Evolutionary conservation across 208 protist genomes (phyloP), one percentile per base, ranked within the genome.

Genomic region (Crithidia sp.): DNA sequence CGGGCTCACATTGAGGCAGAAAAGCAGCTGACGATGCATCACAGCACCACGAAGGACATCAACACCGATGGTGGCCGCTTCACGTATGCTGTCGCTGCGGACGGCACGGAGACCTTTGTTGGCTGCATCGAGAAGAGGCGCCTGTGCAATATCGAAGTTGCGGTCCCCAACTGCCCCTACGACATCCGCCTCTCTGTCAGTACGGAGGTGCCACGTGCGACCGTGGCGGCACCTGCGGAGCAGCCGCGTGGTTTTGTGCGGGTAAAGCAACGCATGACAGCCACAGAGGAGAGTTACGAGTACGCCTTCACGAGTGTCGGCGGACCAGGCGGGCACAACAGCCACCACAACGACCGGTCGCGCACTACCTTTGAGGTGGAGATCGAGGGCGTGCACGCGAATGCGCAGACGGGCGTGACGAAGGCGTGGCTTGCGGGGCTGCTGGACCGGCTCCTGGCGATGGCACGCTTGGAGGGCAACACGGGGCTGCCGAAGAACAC

Each of bases 221-320:
- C 67, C 28, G 17, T 63, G 67, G 7, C 12, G 43, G 45, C 82
- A 28, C 74, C 73, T 19, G 54, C 55, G 56, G 74, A 39, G 8
- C 73, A 77, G 49, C 61, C 54, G 53, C 2, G 56, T 45, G 71
- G 74, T 7, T 89, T 80, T 67, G 79, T 76, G 47, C 86, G 91
- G 5, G 60, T 64, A 28, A 96, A 96, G 81, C 66, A 74, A 13
- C 86, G 91, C 6, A 71, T 57, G 40, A 85, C 79, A 45, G 68
- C 90, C 39, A 64, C 44, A 8, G 79, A 87, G n/a, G 81, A 58
- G 3, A 62, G 56, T 10, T 86, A 83, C 53, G 70, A 85, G 62
- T 96, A 94, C 74, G 91, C 91, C 73, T 54, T 91, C 44, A 96
- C 91, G 12, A 50, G 66, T 5, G 85, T 93, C 17, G 61, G 41